phyloP scores from a whole-genome alignment of 192 early-diverging fungal species.

The Backusella morwellensis region DNA sequence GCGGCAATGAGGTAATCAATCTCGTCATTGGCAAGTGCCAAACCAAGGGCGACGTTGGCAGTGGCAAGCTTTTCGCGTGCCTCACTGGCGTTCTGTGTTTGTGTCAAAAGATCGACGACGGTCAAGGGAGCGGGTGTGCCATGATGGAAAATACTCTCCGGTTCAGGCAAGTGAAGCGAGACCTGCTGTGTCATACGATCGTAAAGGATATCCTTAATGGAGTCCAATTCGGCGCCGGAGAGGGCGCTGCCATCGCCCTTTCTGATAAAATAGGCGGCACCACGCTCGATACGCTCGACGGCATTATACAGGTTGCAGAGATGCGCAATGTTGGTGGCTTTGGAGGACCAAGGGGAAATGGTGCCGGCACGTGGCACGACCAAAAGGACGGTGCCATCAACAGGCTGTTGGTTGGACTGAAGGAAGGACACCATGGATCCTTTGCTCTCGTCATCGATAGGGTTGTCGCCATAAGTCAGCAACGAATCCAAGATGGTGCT shows the following conservation, averaged over 20 bases:
- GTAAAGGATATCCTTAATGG: conserved; percentile 58
- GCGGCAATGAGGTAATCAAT: conserved; percentile 92
- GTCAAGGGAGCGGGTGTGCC: conserved; percentile 62
- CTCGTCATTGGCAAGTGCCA: conserved; percentile 96
- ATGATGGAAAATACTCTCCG: conserved; percentile 69
- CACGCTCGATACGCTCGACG: conserved; percentile 90
- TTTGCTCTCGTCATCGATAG: conserved; percentile 27
- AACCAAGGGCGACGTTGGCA: conserved; percentile 89
- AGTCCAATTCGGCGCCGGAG: conserved; percentile 46
- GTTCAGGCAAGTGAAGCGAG: conserved; percentile 59
- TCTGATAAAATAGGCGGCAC: conserved; percentile 66
- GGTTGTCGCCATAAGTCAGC: conserved; percentile 42
- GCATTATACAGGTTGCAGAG: conserved; percentile 77
- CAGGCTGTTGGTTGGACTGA: conserved; percentile 32
- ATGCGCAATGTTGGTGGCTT: conserved; percentile 97
- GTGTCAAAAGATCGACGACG: conserved; percentile 43
- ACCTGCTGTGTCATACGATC: conserved; percentile 97
- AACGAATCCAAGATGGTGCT: conserved; percentile 45
- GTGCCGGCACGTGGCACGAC: conserved; percentile 93
- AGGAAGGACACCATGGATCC: conserved; percentile 17
- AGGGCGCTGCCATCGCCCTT: conserved; percentile 36
- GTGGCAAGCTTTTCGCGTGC: conserved; percentile 63
- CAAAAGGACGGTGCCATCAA: conserved; percentile 48
- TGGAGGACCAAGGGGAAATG: conserved; percentile 99
- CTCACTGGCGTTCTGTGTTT: conserved; percentile 22